Base-by-base conservation (phyloP, 2,329 filamentous ascomycete genomes). In the Colletotrichum chrysophilum region DNA sequence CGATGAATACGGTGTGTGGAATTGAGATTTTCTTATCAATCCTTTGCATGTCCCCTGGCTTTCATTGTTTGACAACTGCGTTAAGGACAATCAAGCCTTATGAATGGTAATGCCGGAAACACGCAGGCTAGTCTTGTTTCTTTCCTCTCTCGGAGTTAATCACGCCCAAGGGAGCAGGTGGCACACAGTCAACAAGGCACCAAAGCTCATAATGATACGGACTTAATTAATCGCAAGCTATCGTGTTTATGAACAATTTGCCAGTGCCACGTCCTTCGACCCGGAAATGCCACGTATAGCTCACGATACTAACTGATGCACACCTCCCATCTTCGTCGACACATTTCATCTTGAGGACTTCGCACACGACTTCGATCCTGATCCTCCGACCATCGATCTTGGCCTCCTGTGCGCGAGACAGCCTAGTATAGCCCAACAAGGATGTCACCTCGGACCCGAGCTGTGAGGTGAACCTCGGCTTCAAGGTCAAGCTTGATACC, bases 401-500 rank as follows among this genome's bases (percentile, higher is more conserved):
- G 55, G 48, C 18, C 30, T 67, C 66, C 24, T 36, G 1, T 34
- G n/a, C 18, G n/a, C 65, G 1, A 13, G 66, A 26, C 2, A 69
- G 55, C 60, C 77, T 84, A 91, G 81, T 91, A 91, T 79, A 91
- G 82, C 58, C 90, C 90, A 76, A 92, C 87, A 32, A 88, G 87
- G 79, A 92, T 91, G 81, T 93, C 91, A 86, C 91, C 91, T 65
- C 90, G 86, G 75, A 92, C 86, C 69, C 91, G 83, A 65, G 91
- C 91, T 21, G 90, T 92, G 77, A 92, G 83, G 81, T 93, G 90
- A 58, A 92, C 89, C 81, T 92, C 91, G 16, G 91, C 91, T 81
- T 93, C 91, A 24, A 92, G 83, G 80, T 93, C 91, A 43, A 93
- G 85, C 86, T 93, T 92, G 85, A 92, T 92, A 72, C 91, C 91